Percentiles rank a stretch among this genome's conserved stretches.
Evolutionary conservation across 2,329 filamentous ascomycete genomes (phyloP).

Genomic region (Fusarium setosum): DNA sequence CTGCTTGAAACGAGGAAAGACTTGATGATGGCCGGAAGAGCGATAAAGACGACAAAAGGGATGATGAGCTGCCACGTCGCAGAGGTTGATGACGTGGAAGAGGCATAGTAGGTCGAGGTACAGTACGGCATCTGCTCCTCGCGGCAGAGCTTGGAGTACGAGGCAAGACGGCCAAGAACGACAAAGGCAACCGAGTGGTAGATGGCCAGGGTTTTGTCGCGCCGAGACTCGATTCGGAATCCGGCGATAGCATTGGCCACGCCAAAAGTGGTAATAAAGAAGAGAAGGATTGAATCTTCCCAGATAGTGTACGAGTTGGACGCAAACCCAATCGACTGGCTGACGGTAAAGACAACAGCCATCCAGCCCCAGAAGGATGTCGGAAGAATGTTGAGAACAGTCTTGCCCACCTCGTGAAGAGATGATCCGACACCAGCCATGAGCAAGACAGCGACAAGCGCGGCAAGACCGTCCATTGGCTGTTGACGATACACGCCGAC

Average conservation of each 20-base stretch:
- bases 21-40: constrained; percentile 80
- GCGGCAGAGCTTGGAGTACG: constrained; percentile 90
- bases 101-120: constrained; percentile 94
- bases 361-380: constrained; percentile 91
- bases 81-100: constrained; percentile 90
- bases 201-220: constrained; percentile 79
- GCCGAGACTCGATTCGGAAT: constrained; percentile 73
- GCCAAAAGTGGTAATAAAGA: constrained; percentile 91
- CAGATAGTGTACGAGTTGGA: constrained; percentile 99
- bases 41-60: constrained; percentile 77
- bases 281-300: constrained; percentile 95
- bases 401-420: constrained; percentile 57
- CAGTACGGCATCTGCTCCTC: constrained; percentile 99
- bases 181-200: constrained; percentile 90
- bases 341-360: constrained; percentile 81
- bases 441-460: constrained; percentile 51
- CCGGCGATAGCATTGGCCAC: constrained; percentile 79
- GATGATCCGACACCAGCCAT: constrained; percentile 56
- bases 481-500: constrained; percentile 48
- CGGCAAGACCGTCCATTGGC: constrained; percentile 50
- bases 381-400: constrained; percentile 69
- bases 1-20: constrained; percentile 84
- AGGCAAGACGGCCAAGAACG: constrained; percentile 80
- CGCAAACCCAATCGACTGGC: constrained; percentile 92
- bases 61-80: constrained; percentile 89